Evolutionary conservation across 306 rosid species (phyloP), one percentile per base, ranked within the genome.

Genomic region (Vicia sativa): DNA sequence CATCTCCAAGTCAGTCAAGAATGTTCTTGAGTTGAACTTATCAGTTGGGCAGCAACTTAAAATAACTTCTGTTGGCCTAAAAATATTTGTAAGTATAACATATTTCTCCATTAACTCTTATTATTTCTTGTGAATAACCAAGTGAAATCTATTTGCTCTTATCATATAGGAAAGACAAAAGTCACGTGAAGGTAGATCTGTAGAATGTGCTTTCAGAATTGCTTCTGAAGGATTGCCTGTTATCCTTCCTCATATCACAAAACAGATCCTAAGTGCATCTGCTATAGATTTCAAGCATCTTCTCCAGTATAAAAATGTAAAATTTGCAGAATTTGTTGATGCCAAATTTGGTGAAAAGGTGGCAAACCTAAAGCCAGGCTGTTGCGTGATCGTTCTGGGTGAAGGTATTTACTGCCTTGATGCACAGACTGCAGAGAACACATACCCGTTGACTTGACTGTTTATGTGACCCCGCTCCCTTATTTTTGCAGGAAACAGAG

Each of bases 161-260:
- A 37, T 72, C 75, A 25, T 45, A 38, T 74, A 92, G 98, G 98
- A 89, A 79, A 81, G 98, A 74, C 98, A 92, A 73, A 50, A 92
- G 23, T 76, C 96, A 45, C 81, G 84, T 71, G 98, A 83, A 80
- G 96, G 96, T 45, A 78, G 71, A 78, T 67, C 84, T 9, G 76
- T 89, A 7, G 87, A 87, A n/a, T 92, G 96, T 87, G 75, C 76
- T 66, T 92, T 92, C 81, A 85, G 98, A 56, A 87, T 92, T 76
- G 78, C 96, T 15, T 87, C 98, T 12, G 98, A 92, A 83, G 98
- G 98, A 68, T 81, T 92, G 83, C 91, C 96, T 11, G 80, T 89
- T 49, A 77, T 89, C 71, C 86, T 89, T 61, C 98, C 96, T 5
- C 82, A 84, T 80, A 45, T 92, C 60, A 83, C 89, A 58, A 92